Percentiles rank a stretch among this genome's conserved stretches.
Conservation (phyloP, 148 eudicot genomes). For the Rhododendron henanense region DNA sequence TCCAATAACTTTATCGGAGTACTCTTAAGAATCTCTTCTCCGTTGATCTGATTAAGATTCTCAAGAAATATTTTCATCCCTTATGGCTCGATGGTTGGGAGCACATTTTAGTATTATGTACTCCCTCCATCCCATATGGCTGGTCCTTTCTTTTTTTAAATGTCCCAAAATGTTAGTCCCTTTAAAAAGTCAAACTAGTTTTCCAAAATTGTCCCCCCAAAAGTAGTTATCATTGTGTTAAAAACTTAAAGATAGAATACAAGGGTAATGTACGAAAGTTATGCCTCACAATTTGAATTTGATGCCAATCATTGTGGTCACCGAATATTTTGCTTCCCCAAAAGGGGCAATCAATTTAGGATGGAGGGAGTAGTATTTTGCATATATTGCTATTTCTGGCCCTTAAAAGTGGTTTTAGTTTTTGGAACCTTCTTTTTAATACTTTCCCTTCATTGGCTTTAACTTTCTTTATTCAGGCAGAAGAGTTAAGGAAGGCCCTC, state of each 20-base stretch:
- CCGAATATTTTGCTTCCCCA: background rate
- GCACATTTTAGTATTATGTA: background rate
- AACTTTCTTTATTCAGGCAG: slow-evolving; percentile 52
- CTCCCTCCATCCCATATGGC: background rate
- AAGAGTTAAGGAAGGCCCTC: slow-evolving; percentile 78
- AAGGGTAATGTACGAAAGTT: no score
- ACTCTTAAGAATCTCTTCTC: background rate
- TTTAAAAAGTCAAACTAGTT: background rate
- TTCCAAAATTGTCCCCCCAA: background rate
- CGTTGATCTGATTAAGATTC: background rate
- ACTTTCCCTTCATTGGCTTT: background rate
- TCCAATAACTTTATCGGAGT: background rate
- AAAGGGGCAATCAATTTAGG: background rate
- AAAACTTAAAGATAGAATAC: background rate
- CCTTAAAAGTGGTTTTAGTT: background rate
- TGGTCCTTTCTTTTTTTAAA: background rate
- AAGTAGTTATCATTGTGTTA: background rate
- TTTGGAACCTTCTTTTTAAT: background rate
- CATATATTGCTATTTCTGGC: background rate
- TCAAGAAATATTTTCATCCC: background rate
- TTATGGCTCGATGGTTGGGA: background rate
- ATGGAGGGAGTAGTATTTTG: background rate
- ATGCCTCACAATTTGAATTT: background rate
- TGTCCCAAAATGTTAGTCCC: background rate
- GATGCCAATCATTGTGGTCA: background rate